Evolutionary conservation across 1,139 yeast genomes (phyloP).

Genomic region (Geotrichum reessii): DNA sequence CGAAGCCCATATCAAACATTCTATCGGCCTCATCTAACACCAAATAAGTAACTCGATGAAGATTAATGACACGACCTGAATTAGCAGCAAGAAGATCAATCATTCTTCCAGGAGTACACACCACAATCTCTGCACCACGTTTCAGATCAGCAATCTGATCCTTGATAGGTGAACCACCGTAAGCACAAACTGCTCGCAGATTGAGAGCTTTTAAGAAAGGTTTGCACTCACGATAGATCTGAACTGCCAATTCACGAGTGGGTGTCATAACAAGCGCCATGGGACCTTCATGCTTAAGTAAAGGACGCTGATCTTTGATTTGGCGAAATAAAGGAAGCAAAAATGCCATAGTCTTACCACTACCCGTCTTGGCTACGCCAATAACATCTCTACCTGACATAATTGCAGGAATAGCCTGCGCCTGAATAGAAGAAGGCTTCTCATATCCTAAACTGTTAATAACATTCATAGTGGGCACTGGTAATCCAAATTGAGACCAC

Average conservation of each 20-base stretch:
- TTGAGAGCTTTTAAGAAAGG: constrained; percentile 50
- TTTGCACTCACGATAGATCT: constrained; percentile 64
- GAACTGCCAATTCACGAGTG: constrained; percentile 87
- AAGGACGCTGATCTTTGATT: constrained; percentile 60
- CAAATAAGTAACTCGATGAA: constrained; percentile 66
- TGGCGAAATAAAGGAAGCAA: constrained; percentile 80
- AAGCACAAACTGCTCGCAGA: constrained; percentile 67
- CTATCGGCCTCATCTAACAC: constrained; percentile 96
- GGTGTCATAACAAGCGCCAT: constrained; percentile 80
- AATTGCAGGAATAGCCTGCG: constrained; percentile 85
- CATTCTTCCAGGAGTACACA: constrained; percentile 94
- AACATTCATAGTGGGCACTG: constrained; percentile 50
- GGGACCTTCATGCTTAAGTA: constrained; percentile 62
- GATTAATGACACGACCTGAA: constrained; percentile 67
- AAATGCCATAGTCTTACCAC: constrained; percentile 91
- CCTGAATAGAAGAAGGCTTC: constrained; percentile 81
- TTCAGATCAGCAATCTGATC: constrained; percentile 75
- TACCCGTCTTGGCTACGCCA: constrained; percentile 94
- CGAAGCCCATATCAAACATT: constrained; percentile 96
- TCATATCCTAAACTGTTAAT: constrained; percentile 50
- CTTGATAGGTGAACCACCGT: constrained; percentile 89
- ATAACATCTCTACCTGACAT: constrained; percentile 88
- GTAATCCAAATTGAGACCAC: constrained; percentile 81
- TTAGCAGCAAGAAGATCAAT: constrained; percentile 86
- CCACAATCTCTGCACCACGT: constrained; percentile 72